phyloP scores from a whole-genome alignment of 2,329 filamentous ascomycete species.

The Botrytis medusae region DNA sequence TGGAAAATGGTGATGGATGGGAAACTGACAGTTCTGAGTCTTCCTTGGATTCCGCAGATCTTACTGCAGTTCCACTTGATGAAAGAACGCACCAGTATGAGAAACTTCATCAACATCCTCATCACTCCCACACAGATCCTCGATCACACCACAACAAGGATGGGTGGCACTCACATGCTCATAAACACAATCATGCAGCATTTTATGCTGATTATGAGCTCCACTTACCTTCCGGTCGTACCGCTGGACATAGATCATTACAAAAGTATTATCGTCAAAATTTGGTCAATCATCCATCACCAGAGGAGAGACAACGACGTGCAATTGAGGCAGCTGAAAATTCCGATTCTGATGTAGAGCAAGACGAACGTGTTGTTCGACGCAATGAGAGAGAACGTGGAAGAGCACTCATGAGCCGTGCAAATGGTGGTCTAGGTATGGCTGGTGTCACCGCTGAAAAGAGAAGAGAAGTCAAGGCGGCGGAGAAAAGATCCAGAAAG shows the following conservation, averaged over 20 bases:
- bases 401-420: slow-evolving; percentile 62
- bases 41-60: slow-evolving; percentile 81
- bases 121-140: slow-evolving; percentile 71
- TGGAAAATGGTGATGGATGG: slow-evolving; percentile 75
- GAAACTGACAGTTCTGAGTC: slow-evolving; percentile 93
- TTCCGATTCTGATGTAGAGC: slow-evolving; percentile 49
- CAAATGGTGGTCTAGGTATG: slow-evolving; percentile 75
- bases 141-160: slow-evolving; percentile 72
- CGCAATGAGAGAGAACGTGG: slow-evolving; percentile 46
- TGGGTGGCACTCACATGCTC: slow-evolving; percentile 79
- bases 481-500: slow-evolving; percentile 69
- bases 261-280: slow-evolving; percentile 92
- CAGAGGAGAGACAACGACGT: slow-evolving; percentile 71
- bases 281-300: slow-evolving; percentile 76
- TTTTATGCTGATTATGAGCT: slow-evolving; percentile 94
- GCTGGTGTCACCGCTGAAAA: slow-evolving; percentile 72
- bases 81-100: slow-evolving; percentile 69
- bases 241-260: slow-evolving; percentile 85
- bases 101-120: slow-evolving; percentile 68
- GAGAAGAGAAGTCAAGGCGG: slow-evolving; percentile 64
- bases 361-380: slow-evolving; percentile 41
- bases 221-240: slow-evolving; percentile 84
- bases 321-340: slow-evolving; percentile 56
- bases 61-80: slow-evolving; percentile 76
- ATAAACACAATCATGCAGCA: slow-evolving; percentile 70